Evolutionary conservation across 352 stramenopile species (phyloP), one percentile per base, ranked within the genome.

Genomic region (Globisporangium takayamanum): DNA sequence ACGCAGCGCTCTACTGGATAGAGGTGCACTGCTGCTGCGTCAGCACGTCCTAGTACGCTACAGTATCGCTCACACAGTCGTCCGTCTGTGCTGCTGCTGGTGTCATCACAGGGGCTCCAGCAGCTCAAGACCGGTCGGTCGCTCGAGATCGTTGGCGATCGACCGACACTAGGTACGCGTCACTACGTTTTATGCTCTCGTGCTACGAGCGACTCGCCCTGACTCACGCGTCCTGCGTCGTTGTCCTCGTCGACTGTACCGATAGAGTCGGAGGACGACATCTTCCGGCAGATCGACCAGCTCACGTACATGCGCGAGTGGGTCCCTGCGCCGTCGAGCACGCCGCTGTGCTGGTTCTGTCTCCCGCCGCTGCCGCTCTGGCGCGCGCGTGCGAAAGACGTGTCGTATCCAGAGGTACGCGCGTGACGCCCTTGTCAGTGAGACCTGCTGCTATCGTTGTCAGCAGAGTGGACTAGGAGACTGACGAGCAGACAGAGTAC

Each of bases 221-320:
- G 42, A 49, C 45, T 16, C 18, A 3, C 25, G 45, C 25, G 4
- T 1, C 44, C 2, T 25, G 28, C 45, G 52, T 52, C 53, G 42
- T 59, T 8, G 22, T 6, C 28, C 50, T 26, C 54, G 15, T 18
- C n/a, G 15, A 12, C 5, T 3, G 6, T 7, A 12, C 18, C 11
- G 6, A 36, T n/a, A 90, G 80, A 91, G 62, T 81, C 77, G 10
- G 76, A 91, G 60, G 80, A 91, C 11, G 77, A 88, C 25, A 83
- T 91, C 14, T 91, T 89, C 30, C 63, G 70, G 22, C 76, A 89
- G 58, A 91, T 91, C 22, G 80, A 91, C 59, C 71, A 82, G 26
- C 59, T 91, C 22, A 65, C 78, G 36, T 68, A 69, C 20, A 25
- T 77, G 44, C 77, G 80, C n/a, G 76, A 89, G 46, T 87, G 72